Conservation (phyloP, 1,284 basidiomycete species). For the Inonotus hispidus region DNA sequence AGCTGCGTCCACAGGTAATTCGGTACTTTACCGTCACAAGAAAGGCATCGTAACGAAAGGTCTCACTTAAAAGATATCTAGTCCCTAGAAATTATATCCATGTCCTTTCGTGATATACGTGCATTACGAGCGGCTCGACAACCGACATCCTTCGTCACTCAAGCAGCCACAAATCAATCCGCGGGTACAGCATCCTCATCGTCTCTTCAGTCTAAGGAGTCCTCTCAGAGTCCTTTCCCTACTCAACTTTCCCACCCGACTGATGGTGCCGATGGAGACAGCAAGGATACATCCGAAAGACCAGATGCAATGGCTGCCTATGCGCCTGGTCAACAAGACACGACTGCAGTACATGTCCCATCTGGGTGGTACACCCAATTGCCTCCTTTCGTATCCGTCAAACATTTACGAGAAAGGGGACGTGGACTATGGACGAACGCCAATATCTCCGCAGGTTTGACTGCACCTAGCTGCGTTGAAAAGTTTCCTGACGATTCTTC, state of each 20-base stretch:
- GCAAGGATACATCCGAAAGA: background rate
- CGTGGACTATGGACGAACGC: slow-evolving; percentile 31
- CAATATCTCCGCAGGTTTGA: slow-evolving; percentile 35
- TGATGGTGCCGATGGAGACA: background rate
- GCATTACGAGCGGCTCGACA: slow-evolving; percentile 5
- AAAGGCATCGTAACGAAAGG: background rate
- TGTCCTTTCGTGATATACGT: slow-evolving; percentile 13
- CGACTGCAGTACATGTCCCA: background rate
- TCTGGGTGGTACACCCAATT: slow-evolving; percentile 8
- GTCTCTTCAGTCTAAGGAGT: background rate
- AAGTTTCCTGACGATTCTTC: background rate
- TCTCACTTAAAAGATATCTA: background rate
- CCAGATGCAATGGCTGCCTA: background rate
- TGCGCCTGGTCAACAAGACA: background rate
- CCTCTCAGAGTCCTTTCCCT: background rate
- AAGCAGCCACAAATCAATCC: background rate
- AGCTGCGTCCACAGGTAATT: background rate
- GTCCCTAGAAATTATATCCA: background rate
- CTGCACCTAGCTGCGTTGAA: background rate
- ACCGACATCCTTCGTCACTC: slow-evolving; percentile 9
- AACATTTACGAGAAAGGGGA: slow-evolving; percentile 19
- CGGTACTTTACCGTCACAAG: background rate
- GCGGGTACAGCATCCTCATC: background rate
- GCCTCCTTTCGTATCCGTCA: slow-evolving; percentile 7
- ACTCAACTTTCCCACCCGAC: background rate